A percentile compares a stretch with the other conserved stretches of the same genome.
These are phyloP conservation scores for Aspergillus arachidicola DNA, from an alignment of 2,329 filamentous ascomycete species.

Conservation along the genomic window DNA sequence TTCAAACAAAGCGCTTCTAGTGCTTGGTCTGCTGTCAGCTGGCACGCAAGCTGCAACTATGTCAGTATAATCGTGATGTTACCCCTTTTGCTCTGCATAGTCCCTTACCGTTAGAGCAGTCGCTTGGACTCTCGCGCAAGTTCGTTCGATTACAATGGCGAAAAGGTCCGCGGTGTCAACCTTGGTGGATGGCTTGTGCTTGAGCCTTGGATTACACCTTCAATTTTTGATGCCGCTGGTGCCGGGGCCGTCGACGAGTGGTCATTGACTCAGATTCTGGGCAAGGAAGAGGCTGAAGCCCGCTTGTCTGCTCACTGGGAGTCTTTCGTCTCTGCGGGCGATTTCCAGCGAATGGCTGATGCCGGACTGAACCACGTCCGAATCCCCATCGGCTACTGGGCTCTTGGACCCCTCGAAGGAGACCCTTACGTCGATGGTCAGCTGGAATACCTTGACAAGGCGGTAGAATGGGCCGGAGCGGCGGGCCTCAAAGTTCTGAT, in stretches of 20 bases:
- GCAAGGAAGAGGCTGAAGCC: constrained; percentile 50
- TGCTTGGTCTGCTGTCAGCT: constrained; percentile 29
- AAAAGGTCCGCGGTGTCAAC: constrained; percentile 66
- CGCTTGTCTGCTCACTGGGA: constrained; percentile 61
- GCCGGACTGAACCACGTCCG: constrained; percentile 65
- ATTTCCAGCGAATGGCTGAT: constrained; percentile 59
- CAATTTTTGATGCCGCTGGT: constrained; percentile 56
- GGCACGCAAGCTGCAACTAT: constrained; percentile 27
- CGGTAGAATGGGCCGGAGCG: constrained; percentile 60
- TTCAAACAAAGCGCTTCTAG: constrained; percentile 29
- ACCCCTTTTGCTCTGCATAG: neutral
- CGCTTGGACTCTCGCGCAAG: constrained; percentile 31
- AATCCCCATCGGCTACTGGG: constrained; percentile 70
- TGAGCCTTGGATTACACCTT: constrained; percentile 67
- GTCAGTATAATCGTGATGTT: constrained; percentile 26
- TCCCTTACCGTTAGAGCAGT: constrained; percentile 21
- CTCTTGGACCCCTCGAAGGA: constrained; percentile 53
- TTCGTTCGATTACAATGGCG: constrained; percentile 55
- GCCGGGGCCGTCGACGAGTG: constrained; percentile 61
- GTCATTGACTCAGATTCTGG: constrained; percentile 54
- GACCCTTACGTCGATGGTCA: constrained; percentile 67
- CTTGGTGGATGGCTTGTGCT: constrained; percentile 67
- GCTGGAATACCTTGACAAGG: constrained; percentile 58
- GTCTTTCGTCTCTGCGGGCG: constrained; percentile 57
- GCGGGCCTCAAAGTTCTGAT: constrained; percentile 66